A percentile compares a stretch with the other conserved stretches of the same genome.
phyloP scores from a whole-genome alignment of 306 rosid genomes.

The Medicago ruthenica region DNA sequence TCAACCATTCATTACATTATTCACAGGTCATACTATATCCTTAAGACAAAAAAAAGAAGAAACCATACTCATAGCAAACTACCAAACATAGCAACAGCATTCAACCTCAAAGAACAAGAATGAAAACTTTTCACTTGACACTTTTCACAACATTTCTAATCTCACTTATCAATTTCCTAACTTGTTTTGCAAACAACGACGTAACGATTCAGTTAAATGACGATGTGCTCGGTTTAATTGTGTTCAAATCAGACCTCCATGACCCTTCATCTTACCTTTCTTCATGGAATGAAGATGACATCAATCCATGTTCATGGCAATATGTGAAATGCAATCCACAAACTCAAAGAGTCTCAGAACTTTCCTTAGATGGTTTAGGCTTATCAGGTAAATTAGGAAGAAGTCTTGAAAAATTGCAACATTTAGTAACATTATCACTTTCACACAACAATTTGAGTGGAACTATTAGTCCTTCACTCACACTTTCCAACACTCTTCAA shows the following conservation, averaged over 20 bases:
- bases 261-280: constrained; percentile 75
- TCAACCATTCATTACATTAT: constrained; percentile 33
- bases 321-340: constrained; percentile 62
- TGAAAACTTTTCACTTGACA: constrained; percentile 33
- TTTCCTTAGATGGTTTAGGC: constrained; percentile 63
- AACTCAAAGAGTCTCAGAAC: constrained; percentile 61
- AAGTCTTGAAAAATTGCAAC: constrained; percentile 76
- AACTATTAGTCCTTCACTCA: constrained; percentile 54
- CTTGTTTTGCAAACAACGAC: constrained; percentile 44
- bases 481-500: constrained; percentile 57
- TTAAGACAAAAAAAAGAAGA: background rate
- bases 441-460: constrained; percentile 74
- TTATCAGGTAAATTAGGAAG: constrained; percentile 75
- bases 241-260: constrained; percentile 78
- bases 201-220: constrained; percentile 59
- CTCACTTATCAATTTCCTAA: constrained; percentile 34
- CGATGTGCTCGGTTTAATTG: constrained; percentile 86
- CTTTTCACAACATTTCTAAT: constrained; percentile 35
- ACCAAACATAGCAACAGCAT: constrained; percentile 14
- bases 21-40: constrained; percentile 41
- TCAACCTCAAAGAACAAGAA: constrained; percentile 1
- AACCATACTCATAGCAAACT: constrained; percentile 20
- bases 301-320: constrained; percentile 74
- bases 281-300: constrained; percentile 91
- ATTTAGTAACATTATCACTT: constrained; percentile 67